Conservation (phyloP, 306 rosid genomes). For the Acacia melanoxylon region DNA sequence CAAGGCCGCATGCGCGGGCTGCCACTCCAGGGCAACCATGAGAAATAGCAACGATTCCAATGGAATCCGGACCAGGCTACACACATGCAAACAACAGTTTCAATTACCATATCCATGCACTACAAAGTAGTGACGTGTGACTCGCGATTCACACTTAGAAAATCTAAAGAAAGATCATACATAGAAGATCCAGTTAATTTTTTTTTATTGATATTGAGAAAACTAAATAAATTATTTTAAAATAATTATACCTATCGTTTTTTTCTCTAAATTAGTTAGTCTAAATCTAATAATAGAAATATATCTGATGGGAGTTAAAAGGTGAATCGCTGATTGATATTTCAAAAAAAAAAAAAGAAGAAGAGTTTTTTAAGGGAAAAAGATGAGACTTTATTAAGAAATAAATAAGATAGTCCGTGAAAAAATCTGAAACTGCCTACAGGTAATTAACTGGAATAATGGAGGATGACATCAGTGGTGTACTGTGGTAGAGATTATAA, state of each 20-base stretch:
- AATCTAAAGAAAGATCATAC: not conserved
- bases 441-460: not conserved
- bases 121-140: not conserved
- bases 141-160: not conserved
- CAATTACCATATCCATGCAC: not conserved
- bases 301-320: not conserved
- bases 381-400: not conserved
- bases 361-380: not conserved
- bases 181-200: too few species aligned
- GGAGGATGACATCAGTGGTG: not conserved
- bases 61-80: constrained; percentile 99
- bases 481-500: not conserved
- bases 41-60: constrained; percentile 99
- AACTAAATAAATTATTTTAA: too few species aligned
- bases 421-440: not conserved
- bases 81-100: constrained; percentile 12
- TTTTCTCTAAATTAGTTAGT: too few species aligned
- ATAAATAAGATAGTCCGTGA: not conserved
- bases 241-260: too few species aligned
- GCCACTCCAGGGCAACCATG: constrained; percentile 99
- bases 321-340: not conserved
- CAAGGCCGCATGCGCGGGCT: constrained; percentile 99
- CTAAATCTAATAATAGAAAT: too few species aligned
- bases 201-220: too few species aligned
- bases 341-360: not conserved